These are phyloP conservation scores for Pythium rishiriense DNA, from an alignment of 352 stramenopile genomes.

Conservation along the genomic window DNA sequence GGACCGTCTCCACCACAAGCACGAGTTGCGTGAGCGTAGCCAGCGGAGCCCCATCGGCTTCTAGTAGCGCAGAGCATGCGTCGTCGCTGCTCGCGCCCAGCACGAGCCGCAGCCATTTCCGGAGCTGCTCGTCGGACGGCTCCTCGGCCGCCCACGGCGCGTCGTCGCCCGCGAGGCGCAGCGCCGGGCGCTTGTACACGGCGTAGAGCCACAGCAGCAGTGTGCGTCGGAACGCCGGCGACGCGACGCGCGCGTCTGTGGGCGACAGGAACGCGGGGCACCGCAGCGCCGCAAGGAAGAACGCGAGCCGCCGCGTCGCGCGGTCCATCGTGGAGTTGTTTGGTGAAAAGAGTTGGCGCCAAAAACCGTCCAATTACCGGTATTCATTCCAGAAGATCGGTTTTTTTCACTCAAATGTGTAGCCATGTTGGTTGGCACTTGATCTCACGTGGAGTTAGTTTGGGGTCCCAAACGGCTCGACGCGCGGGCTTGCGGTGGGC, in stretches of 20 bases:
- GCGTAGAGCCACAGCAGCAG: conserved; percentile 50
- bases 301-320: conserved; percentile 22
- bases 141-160: conserved; percentile 37
- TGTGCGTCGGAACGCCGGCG: conserved; percentile 29
- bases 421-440: conserved; percentile 3
- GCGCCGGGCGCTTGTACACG: conserved; percentile 32
- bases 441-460: not conserved
- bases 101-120: conserved; percentile 36
- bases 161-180: conserved; percentile 29
- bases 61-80: conserved; percentile 31
- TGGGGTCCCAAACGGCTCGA: not conserved
- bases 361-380: conserved; percentile 15
- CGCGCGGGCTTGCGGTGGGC: not conserved
- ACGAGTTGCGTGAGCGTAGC: conserved; percentile 13
- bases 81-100: conserved; percentile 30
- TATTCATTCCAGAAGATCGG: not conserved
- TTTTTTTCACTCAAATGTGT: conserved; percentile 10
- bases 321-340: conserved; percentile 12
- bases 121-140: conserved; percentile 32
- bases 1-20: conserved; percentile 35
- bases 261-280: conserved; percentile 40
- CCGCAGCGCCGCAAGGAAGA: conserved; percentile 30
- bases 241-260: conserved; percentile 13
- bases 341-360: conserved; percentile 15
- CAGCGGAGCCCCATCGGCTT: conserved; percentile 4